These are phyloP conservation scores for Aphanomyces invadans DNA, from an alignment of 352 stramenopile species.

Conservation along the genomic window DNA sequence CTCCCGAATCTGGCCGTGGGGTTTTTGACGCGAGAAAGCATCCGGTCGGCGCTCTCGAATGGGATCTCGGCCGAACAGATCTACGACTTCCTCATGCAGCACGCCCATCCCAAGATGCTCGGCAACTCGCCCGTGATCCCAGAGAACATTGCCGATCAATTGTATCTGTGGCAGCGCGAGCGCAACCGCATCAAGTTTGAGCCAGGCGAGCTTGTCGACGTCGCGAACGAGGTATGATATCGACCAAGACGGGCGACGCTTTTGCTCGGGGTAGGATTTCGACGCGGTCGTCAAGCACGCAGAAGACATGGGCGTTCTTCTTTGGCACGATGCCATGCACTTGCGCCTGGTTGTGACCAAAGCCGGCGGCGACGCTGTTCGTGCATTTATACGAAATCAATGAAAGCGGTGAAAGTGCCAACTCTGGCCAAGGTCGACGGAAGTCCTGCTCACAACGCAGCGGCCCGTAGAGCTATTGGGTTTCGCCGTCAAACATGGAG, in stretches of 20 bases:
- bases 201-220: slow-evolving; percentile 78
- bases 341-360: slow-evolving; percentile 64
- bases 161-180: slow-evolving; percentile 88
- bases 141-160: slow-evolving; percentile 86
- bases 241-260: neutral
- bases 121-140: slow-evolving; percentile 67
- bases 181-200: slow-evolving; percentile 82
- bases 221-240: slow-evolving; percentile 42
- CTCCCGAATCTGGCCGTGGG: slow-evolving; percentile 87
- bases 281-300: slow-evolving; percentile 68
- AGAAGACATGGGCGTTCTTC: slow-evolving; percentile 57
- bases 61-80: slow-evolving; percentile 89
- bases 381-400: slow-evolving; percentile 57
- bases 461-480: neutral
- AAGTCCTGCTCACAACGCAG: neutral
- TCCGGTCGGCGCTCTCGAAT: slow-evolving; percentile 81
- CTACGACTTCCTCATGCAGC: slow-evolving; percentile 87
- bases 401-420: neutral
- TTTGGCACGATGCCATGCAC: slow-evolving; percentile 75
- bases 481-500: too few relatives aligned
- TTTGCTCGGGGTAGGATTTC: slow-evolving; percentile 41
- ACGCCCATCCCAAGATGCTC: slow-evolving; percentile 78
- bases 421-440: neutral
- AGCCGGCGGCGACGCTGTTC: slow-evolving; percentile 55
- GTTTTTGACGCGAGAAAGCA: slow-evolving; percentile 85